Percentiles rank a stretch among this genome's conserved stretches.
phyloP scores from a whole-genome alignment of 2,329 filamentous ascomycete genomes.

The Myriangium duriaei region DNA sequence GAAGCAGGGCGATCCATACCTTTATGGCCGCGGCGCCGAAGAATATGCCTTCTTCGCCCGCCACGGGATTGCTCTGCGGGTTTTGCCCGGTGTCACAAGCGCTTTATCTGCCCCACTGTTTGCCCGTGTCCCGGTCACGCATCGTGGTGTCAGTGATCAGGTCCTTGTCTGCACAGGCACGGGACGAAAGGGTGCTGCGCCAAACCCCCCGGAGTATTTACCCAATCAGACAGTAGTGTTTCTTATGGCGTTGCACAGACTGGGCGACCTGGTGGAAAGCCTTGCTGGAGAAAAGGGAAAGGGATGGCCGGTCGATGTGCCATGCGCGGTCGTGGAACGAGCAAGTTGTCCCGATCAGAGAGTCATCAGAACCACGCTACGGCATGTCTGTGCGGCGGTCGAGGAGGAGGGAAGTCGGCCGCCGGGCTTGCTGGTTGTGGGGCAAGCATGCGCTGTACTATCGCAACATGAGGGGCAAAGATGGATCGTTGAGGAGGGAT shows the following conservation, averaged over 20 bases:
- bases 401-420: conserved; percentile 82
- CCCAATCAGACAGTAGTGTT: conserved; percentile 75
- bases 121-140: conserved; percentile 75
- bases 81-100: conserved; percentile 83
- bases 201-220: conserved; percentile 69
- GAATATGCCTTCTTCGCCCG: conserved; percentile 74
- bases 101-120: conserved; percentile 80
- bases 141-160: conserved; percentile 81
- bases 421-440: conserved; percentile 77
- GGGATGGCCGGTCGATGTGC: conserved; percentile 62
- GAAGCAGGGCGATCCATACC: conserved; percentile 93
- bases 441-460: conserved; percentile 69
- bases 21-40: conserved; percentile 90
- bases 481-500: conserved; percentile 84
- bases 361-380: conserved; percentile 76
- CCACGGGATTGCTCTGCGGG: conserved; percentile 52
- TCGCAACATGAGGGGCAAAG: conserved; percentile 48
- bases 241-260: conserved; percentile 84
- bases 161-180: conserved; percentile 95
- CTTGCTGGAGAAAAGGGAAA: conserved; percentile 41
- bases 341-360: conserved; percentile 91
- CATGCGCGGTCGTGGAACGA: conserved; percentile 85
- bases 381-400: conserved; percentile 66
- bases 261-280: conserved; percentile 59
- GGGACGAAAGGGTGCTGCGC: conserved; percentile 74